Evolutionary conservation across 2,329 filamentous ascomycete species (phyloP).

Genomic region (Fusarium sp.): DNA sequence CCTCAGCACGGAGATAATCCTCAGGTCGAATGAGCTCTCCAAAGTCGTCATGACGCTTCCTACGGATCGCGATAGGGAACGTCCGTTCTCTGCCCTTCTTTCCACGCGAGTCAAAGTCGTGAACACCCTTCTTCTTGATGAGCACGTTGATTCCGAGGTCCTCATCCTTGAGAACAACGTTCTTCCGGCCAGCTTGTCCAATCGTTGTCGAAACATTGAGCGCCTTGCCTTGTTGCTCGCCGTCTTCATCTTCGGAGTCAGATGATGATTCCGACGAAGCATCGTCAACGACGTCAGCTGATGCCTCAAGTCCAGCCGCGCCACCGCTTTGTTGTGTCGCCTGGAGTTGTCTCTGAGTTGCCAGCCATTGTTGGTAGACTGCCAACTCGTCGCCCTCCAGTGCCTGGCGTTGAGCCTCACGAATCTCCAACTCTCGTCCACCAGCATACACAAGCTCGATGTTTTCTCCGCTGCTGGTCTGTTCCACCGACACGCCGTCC

Average conservation of each 20-base stretch:
- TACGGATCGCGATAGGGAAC: slow-evolving; percentile 86
- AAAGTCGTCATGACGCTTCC: slow-evolving; percentile 88
- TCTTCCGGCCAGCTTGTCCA: slow-evolving; percentile 85
- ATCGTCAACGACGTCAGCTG: slow-evolving; percentile 82
- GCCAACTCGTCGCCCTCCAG: slow-evolving; percentile 81
- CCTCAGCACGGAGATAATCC: slow-evolving; percentile 92
- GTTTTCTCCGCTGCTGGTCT: slow-evolving; percentile 64
- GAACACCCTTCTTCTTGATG: slow-evolving; percentile 87
- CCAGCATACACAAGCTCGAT: slow-evolving; percentile 76
- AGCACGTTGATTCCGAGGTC: slow-evolving; percentile 93
- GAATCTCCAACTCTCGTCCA: slow-evolving; percentile 71
- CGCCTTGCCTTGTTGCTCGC: slow-evolving; percentile 90
- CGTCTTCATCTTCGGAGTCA: slow-evolving; percentile 88
- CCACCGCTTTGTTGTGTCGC: slow-evolving; percentile 80
- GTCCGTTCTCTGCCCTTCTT: slow-evolving; percentile 94
- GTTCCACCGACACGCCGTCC: slow-evolving; percentile 72
- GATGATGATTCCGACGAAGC: slow-evolving; percentile 88
- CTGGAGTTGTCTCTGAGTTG: slow-evolving; percentile 87
- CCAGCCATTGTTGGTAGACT: slow-evolving; percentile 92
- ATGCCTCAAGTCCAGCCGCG: slow-evolving; percentile 74
- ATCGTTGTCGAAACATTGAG: slow-evolving; percentile 89
- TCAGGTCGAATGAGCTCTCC: slow-evolving; percentile 94
- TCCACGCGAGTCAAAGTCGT: slow-evolving; percentile 91
- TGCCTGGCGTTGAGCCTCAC: slow-evolving; percentile 71
- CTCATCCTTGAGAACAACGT: slow-evolving; percentile 86